These are phyloP conservation scores for Phytophthora agathidicida DNA, from an alignment of 352 stramenopile genomes.

Conservation along the genomic window DNA sequence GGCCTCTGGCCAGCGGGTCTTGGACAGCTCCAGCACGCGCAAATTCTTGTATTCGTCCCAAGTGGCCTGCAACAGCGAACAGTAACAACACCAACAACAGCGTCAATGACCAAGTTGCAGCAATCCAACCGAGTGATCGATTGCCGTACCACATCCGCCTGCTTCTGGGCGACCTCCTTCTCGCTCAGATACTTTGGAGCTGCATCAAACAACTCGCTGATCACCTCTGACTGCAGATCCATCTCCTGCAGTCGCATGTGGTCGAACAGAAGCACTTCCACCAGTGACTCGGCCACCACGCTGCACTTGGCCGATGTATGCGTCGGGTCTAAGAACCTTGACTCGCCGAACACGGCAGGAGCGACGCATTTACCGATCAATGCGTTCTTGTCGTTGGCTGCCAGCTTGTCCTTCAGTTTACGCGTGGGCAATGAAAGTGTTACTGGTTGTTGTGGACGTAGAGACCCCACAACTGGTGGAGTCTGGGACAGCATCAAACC, in stretches of 20 bases:
- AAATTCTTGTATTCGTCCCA: constrained; percentile 77
- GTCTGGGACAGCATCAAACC: constrained; percentile 38
- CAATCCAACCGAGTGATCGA: background rate
- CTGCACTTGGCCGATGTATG: constrained; percentile 61
- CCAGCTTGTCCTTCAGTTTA: constrained; percentile 32
- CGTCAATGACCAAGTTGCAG: background rate
- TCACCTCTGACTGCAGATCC: constrained; percentile 61
- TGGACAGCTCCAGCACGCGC: constrained; percentile 71
- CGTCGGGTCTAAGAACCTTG: constrained; percentile 56
- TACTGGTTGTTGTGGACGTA: background rate
- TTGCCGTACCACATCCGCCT: constrained; percentile 36
- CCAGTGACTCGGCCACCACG: constrained; percentile 68
- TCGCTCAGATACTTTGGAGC: constrained; percentile 68
- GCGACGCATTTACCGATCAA: constrained; percentile 52
- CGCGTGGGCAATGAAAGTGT: constrained; percentile 19
- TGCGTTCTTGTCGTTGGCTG: constrained; percentile 43
- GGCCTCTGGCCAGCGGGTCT: constrained; percentile 67
- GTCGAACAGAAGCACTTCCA: constrained; percentile 75
- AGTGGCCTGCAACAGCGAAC: constrained; percentile 41
- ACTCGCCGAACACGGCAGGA: constrained; percentile 72
- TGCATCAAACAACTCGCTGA: constrained; percentile 56
- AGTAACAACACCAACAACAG: background rate
- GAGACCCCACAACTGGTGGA: constrained; percentile 4
- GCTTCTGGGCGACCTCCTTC: constrained; percentile 51
- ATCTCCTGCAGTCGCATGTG: constrained; percentile 82